Conservation (phyloP, 768 basidiomycete genomes). For the Termitomyces titanicus region DNA sequence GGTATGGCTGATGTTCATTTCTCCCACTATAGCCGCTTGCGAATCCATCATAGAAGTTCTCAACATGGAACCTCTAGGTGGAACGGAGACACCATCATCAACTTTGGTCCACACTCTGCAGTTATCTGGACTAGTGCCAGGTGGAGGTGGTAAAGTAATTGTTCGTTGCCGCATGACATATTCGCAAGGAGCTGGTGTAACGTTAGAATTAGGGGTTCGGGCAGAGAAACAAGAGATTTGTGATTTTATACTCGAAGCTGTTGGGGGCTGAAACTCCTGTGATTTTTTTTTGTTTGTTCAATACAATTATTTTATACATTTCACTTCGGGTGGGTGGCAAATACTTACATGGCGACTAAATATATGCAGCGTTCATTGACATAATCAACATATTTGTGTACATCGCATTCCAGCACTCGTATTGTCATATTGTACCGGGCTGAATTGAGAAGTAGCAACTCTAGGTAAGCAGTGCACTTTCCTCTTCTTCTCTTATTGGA, state of each 20-base stretch:
- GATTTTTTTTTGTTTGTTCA: constrained; percentile 8
- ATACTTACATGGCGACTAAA: no score
- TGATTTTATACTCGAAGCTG: constrained; percentile 85
- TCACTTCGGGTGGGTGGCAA: no score
- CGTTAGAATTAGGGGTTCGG: constrained; percentile 85
- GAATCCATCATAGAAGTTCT: constrained; percentile 95
- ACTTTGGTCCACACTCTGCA: constrained; percentile 92
- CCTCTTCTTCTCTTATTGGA: no score
- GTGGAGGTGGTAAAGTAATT: constrained; percentile 95
- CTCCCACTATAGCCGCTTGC: constrained; percentile 70
- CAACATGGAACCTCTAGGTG: constrained; percentile 95
- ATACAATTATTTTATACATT: constrained; percentile 2
- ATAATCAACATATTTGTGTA: no score
- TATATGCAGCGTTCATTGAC: no score
- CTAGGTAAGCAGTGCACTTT: no score
- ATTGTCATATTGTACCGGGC: no score
- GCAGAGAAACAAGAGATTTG: constrained; percentile 89
- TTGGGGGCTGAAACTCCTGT: constrained; percentile 51
- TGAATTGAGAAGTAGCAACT: no score
- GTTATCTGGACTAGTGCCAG: constrained; percentile 84
- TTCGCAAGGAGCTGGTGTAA: constrained; percentile 85
- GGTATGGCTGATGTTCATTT: constrained; percentile 12
- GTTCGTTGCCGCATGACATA: constrained; percentile 96
- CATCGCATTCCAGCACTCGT: no score
- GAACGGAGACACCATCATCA: constrained; percentile 78